phyloP scores from a whole-genome alignment of 805 yeast genomes.

The Sungouiella thailandica region DNA sequence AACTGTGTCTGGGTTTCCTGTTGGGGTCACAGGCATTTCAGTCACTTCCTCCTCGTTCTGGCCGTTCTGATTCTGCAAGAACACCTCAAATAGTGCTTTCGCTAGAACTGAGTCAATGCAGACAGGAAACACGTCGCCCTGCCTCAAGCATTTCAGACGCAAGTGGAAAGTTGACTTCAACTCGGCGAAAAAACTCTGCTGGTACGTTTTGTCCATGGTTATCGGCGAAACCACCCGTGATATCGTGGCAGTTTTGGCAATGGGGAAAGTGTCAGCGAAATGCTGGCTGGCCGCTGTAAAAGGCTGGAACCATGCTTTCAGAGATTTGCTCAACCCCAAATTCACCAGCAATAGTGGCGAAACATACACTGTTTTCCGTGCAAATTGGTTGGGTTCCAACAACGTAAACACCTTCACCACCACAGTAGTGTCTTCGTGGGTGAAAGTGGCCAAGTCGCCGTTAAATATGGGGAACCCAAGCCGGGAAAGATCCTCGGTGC shows the following conservation, averaged over 20 bases:
- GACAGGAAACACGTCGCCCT: constrained; percentile 73
- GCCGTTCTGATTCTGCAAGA: constrained; percentile 9
- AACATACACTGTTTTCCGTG: constrained; percentile 39
- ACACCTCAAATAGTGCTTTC: constrained; percentile 39
- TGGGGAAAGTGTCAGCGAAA: constrained; percentile 30
- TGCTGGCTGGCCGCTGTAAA: constrained; percentile 3
- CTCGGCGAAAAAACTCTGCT: constrained; percentile 55
- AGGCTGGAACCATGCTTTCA: constrained; percentile 18
- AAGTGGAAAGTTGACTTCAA: constrained; percentile 59
- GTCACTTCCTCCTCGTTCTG: constrained; percentile 15
- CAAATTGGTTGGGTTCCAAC: constrained; percentile 55
- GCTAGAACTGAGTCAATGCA: constrained; percentile 69
- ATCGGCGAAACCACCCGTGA: constrained; percentile 65
- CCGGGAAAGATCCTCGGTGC: constrained; percentile 44
- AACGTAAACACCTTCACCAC: constrained; percentile 50
- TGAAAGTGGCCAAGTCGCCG: constrained; percentile 56
- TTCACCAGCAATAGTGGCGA: constrained; percentile 62
- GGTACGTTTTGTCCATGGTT: constrained; percentile 60
- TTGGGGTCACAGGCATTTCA: constrained; percentile 40
- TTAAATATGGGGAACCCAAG: constrained; percentile 56
- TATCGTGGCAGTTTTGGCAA: constrained; percentile 61
- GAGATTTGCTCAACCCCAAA: constrained; percentile 29
- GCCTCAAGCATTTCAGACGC: constrained; percentile 50
- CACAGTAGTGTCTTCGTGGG: constrained; percentile 9
- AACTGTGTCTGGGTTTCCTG: constrained; percentile 61